Percentiles rank a stretch among this genome's conserved stretches.
Evolutionary conservation across 805 yeast genomes (phyloP).

Genomic region (Wickerhamiella alocasiicola): DNA sequence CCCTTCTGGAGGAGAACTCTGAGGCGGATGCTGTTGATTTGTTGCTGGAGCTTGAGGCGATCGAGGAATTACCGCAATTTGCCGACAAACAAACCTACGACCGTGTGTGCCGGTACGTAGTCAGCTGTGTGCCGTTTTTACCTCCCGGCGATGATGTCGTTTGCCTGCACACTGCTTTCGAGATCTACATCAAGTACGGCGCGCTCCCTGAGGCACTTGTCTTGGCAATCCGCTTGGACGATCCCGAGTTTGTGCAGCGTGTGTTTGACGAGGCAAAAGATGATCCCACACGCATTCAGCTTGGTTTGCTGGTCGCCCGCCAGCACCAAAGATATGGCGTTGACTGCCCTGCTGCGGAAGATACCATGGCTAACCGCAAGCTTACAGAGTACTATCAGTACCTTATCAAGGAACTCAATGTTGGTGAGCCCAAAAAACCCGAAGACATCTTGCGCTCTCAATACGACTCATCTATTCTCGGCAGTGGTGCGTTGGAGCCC

Average conservation of each 20-base stretch:
- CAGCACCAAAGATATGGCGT: slow-evolving; percentile 70
- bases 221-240: slow-evolving; percentile 79
- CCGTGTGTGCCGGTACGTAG: slow-evolving; percentile 89
- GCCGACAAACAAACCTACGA: slow-evolving; percentile 75
- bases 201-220: slow-evolving; percentile 76
- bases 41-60: slow-evolving; percentile 75
- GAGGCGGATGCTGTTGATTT: slow-evolving; percentile 98
- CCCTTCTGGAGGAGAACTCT: slow-evolving; percentile 85
- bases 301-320: slow-evolving; percentile 77
- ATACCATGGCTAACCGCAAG: slow-evolving; percentile 67
- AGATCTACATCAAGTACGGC: slow-evolving; percentile 66
- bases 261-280: slow-evolving; percentile 78
- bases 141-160: slow-evolving; percentile 89
- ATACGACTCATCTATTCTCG: slow-evolving; percentile 51
- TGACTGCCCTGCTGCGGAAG: slow-evolving; percentile 51
- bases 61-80: slow-evolving; percentile 68
- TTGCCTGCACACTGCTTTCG: slow-evolving; percentile 76
- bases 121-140: slow-evolving; percentile 88
- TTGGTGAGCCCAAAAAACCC: slow-evolving; percentile 82
- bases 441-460: slow-evolving; percentile 90
- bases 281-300: slow-evolving; percentile 64
- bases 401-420: slow-evolving; percentile 74
- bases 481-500: slow-evolving; percentile 60
- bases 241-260: slow-evolving; percentile 58
- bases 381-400: slow-evolving; percentile 69